Base-by-base conservation (phyloP, 371 early-diverging fungal genomes). In the Saksenaea vasiformis region DNA sequence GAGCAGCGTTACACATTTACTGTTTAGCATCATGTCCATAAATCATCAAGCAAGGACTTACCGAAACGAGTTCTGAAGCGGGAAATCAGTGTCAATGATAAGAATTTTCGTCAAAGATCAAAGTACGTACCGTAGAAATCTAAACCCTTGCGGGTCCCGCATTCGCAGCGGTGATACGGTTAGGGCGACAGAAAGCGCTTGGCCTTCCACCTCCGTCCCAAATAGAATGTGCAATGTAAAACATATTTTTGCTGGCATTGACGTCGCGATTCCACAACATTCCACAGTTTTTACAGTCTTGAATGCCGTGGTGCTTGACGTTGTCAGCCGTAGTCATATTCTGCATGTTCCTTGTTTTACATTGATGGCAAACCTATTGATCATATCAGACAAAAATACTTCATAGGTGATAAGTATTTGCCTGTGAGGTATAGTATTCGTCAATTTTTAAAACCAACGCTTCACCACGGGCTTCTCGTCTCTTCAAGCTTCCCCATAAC, bases 131-230 rank as follows among this genome's bases (percentile, higher is more conserved):
- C 39, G 31, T 28, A 59, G 26, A 64, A 24, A 64, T 9, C 58
- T 58, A 58, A 58, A 58, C 43, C 58, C 58, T 43, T 58, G 17
- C 41, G 58, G 58, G 43, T 39, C 17, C 58, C 58, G 22, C 43
- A 58, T 58, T 37, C 58, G 58, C 26, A 58, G 43, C 37, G 58
- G 39, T 31, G 58, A 28, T 35, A n/a, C 26, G 58, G 5, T 10
- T 37, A 22, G 43, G 41, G 13, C 58, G 28, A 15, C 26, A 7
- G 41, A 58, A 58, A 9, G 5, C 38, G 19, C 17, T 26, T 10
- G 58, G 58, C 3, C 58, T 11, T 5, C 58, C 41, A 19, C 9
- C 7, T 9, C 58, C 39, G 7, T 22, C 41, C 58, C 58, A 58
- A 1, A 58, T 58, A 22, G 15, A 35, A 17, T 15, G 24, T 5